A percentile compares a stretch with the other conserved stretches of the same genome.
These are phyloP conservation scores for Mycena leptocephala DNA, from an alignment of 768 basidiomycete species.

Conservation along the genomic window DNA sequence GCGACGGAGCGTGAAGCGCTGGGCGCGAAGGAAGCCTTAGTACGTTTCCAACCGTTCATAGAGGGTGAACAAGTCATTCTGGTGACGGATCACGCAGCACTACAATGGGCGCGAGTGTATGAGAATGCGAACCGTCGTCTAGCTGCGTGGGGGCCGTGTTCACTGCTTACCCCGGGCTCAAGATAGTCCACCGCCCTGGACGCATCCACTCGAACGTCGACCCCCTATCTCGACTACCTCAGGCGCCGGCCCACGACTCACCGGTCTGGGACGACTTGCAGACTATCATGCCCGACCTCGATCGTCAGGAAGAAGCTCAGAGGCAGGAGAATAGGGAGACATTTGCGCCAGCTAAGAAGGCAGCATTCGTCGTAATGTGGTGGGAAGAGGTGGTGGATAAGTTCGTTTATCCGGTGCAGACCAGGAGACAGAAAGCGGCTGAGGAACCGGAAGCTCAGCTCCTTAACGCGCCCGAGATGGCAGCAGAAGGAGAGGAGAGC, in stretches of 20 bases:
- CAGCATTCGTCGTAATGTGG: neutral
- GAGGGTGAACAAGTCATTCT: too few species aligned
- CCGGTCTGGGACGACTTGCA: neutral
- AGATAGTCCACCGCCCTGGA: constrained; percentile 46
- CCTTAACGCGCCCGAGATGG: too few species aligned
- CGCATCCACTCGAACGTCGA: constrained; percentile 38
- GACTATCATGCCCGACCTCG: neutral
- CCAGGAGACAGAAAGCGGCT: neutral
- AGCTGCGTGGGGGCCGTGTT: constrained; percentile 43
- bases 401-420: neutral
- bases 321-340: neutral
- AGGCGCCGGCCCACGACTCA: neutral
- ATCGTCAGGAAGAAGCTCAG: neutral
- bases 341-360: neutral
- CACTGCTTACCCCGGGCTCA: constrained; percentile 40
- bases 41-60: too few species aligned
- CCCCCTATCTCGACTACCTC: neutral
- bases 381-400: neutral
- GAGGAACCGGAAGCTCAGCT: neutral
- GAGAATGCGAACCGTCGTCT: constrained; percentile 36
- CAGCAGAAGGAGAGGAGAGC: neutral
- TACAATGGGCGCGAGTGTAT: constrained; percentile 28
- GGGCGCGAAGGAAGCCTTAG: too few species aligned
- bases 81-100: constrained; percentile 23
- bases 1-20: neutral